Evolutionary conservation across 176 grass and related monocot genomes (phyloP).

Genomic region (Carex scoparia): DNA sequence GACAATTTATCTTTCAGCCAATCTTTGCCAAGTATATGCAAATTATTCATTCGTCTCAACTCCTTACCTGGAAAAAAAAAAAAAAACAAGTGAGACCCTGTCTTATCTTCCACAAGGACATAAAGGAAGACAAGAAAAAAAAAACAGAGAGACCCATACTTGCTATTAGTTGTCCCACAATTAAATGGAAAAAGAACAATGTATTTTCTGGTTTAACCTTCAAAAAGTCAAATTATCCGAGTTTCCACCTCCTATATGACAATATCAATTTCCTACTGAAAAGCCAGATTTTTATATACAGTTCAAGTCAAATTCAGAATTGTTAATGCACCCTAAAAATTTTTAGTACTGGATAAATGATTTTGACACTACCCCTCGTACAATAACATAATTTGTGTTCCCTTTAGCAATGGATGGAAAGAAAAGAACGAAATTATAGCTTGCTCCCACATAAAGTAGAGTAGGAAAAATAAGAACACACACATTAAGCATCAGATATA

Average conservation of each 20-base stretch:
- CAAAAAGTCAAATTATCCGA: background rate
- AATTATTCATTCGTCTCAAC: constrained; percentile 59
- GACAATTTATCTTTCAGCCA: constrained; percentile 31
- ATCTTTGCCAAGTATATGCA: constrained; percentile 69
- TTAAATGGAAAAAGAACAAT: background rate
- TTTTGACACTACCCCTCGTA: background rate
- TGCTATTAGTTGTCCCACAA: background rate
- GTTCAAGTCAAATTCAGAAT: background rate
- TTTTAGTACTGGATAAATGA: background rate
- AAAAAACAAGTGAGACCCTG: background rate
- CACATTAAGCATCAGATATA: background rate
- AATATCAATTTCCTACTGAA: background rate
- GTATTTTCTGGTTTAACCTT: constrained; percentile 1
- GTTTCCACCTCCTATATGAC: background rate
- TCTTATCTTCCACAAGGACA: background rate
- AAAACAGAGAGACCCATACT: too few species aligned
- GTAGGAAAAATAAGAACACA: background rate
- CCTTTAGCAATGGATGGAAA: background rate
- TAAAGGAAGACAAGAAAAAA: too few species aligned
- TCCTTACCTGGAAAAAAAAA: constrained; percentile 46
- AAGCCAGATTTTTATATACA: background rate
- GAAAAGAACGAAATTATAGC: background rate
- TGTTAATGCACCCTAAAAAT: background rate
- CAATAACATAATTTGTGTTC: background rate
- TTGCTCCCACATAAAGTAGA: background rate